These are phyloP conservation scores for Aspergillus sergii DNA, from an alignment of 2,329 filamentous ascomycete genomes.

Conservation along the genomic window DNA sequence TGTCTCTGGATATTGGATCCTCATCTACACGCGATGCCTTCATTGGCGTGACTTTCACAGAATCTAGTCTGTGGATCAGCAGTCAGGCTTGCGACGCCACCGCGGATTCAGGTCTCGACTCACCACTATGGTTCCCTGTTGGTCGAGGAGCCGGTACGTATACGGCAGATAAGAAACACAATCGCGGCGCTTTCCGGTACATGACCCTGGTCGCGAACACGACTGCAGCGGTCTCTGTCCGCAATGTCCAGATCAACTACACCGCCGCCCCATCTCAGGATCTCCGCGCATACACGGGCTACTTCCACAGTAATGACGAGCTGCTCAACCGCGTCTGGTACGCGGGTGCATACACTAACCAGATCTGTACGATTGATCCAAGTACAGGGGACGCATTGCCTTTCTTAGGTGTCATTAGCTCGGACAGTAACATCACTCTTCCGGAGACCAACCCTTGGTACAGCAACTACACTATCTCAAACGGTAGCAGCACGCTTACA, in stretches of 20 bases:
- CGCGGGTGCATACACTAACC: constrained; percentile 54
- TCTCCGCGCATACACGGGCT: constrained; percentile 53
- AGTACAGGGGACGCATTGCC: constrained; percentile 25
- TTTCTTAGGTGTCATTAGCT: constrained; percentile 7
- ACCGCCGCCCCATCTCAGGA: constrained; percentile 43
- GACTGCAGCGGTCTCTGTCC: constrained; percentile 43
- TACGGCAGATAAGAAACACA: constrained; percentile 44
- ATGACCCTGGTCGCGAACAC: constrained; percentile 49
- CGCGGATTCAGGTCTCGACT: constrained; percentile 50
- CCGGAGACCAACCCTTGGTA: constrained; percentile 30
- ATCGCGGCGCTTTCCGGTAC: constrained; percentile 51
- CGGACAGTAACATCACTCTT: constrained; percentile 12
- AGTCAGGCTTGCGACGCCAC: constrained; percentile 50
- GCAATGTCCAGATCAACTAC: constrained; percentile 43
- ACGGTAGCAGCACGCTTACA: constrained; percentile 37
- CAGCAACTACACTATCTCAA: constrained; percentile 33
- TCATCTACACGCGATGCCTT: constrained; percentile 29
- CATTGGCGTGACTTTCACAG: constrained; percentile 45
- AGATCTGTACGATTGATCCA: constrained; percentile 36
- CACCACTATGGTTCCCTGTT: constrained; percentile 52
- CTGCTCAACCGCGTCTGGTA: constrained; percentile 61
- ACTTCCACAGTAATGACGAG: constrained; percentile 53
- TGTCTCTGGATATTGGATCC: constrained; percentile 35
- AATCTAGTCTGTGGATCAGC: constrained; percentile 52
- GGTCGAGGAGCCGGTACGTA: constrained; percentile 40